phyloP scores from a whole-genome alignment of 306 rosid species.

The Bauhinia variegata region DNA sequence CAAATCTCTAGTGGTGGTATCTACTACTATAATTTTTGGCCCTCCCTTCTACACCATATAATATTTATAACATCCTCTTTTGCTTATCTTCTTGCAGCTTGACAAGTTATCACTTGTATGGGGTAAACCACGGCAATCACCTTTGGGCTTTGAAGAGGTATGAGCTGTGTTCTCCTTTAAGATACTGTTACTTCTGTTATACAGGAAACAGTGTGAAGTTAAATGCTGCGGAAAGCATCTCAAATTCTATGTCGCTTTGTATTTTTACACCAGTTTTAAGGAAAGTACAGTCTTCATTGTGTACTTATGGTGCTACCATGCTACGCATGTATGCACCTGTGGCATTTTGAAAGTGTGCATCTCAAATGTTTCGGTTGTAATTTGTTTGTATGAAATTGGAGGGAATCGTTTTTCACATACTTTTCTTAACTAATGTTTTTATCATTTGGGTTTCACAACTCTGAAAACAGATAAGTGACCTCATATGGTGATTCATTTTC shows the following conservation, averaged over 20 bases:
- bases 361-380: no score
- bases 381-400: no score
- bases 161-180: slow-evolving; percentile 34
- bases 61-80: slow-evolving; percentile 21
- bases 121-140: slow-evolving; percentile 91
- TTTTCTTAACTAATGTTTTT: no score
- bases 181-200: slow-evolving; percentile 21
- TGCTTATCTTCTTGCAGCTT: slow-evolving; percentile 57
- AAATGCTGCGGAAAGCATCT: not conserved
- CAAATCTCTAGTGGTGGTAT: slow-evolving; percentile 7
- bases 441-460: not conserved
- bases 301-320: no score
- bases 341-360: no score
- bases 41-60: slow-evolving; percentile 19
- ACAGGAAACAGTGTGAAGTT: slow-evolving; percentile 12
- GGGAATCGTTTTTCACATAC: no score
- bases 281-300: no score
- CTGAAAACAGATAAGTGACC: not conserved
- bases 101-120: slow-evolving; percentile 72
- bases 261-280: no score
- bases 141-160: slow-evolving; percentile 86
- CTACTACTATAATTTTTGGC: slow-evolving; percentile 14
- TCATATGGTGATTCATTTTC: not conserved
- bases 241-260: no score
- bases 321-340: no score